A percentile compares a stretch with the other conserved stretches of the same genome.
These are phyloP conservation scores for Coniferiporia sulphurascens DNA, from an alignment of 1,284 basidiomycete genomes.

Conservation along the genomic window DNA sequence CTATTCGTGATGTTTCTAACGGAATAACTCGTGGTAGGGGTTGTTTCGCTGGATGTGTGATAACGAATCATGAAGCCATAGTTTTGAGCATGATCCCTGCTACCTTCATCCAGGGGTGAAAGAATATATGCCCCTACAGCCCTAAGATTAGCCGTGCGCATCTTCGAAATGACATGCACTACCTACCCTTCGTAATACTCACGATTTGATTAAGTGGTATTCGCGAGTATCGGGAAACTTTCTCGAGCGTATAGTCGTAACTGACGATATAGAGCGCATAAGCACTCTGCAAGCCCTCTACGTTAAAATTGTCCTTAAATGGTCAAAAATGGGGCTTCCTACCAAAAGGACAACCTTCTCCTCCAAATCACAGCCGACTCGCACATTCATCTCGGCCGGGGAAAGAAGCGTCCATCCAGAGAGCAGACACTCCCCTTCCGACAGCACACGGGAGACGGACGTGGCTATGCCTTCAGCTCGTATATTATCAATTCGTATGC, in stretches of 20 bases:
- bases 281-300: constrained; percentile 40
- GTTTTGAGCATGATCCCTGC: constrained; percentile 81
- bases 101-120: constrained; percentile 85
- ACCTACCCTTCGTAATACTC: constrained; percentile 75
- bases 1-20: constrained; percentile 57
- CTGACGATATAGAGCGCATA: constrained; percentile 68
- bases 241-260: constrained; percentile 89
- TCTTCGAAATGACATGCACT: background rate
- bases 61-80: constrained; percentile 80
- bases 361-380: constrained; percentile 75
- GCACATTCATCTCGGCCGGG: constrained; percentile 71
- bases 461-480: constrained; percentile 88
- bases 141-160: background rate
- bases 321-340: constrained; percentile 25
- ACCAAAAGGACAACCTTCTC: constrained; percentile 91
- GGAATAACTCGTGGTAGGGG: constrained; percentile 79
- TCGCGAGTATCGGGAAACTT: constrained; percentile 85
- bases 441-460: constrained; percentile 73
- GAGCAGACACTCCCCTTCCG: constrained; percentile 75
- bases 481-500: constrained; percentile 83
- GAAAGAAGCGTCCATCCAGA: constrained; percentile 92
- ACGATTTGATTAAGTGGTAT: constrained; percentile 82
- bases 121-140: constrained; percentile 82
- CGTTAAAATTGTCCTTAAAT: background rate
- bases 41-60: constrained; percentile 58